Evolutionary conservation across 2,329 filamentous ascomycete species (phyloP), one percentile per base, ranked within the genome.

Genomic region (Chrysoporthe cubensis): DNA sequence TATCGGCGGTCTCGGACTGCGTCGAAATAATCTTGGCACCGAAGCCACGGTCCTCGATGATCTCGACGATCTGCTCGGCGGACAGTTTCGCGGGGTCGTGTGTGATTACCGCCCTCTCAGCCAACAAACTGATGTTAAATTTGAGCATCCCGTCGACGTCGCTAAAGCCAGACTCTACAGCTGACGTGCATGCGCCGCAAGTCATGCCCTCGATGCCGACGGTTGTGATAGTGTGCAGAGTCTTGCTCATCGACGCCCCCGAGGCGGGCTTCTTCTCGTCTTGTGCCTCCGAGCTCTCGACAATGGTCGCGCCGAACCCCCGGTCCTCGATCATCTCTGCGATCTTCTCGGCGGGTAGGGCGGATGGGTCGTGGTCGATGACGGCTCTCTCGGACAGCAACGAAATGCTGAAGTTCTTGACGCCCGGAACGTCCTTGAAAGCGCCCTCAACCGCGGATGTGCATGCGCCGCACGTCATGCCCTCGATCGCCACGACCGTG

Each of bases 201-300:
- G 96, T 99, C 96, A 99, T 99, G 62, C 96, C 96, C 72, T 96
- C 93, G 65, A 99, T 92, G 4, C 92, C 89, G 21, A 99, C 85
- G 0, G 94, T 98, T 0, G 94, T 97, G 0, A 88, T 92, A 66
- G 90, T 84, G 4, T 87, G 74, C 62, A 81, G 80, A 70, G 82
- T 78, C 67, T 76, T 76, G 69, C 77, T 74, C 65, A 73, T 73
- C n/a, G 74, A 71, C 4, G 68, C 67, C 3, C 74, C 70, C 4
- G 72, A 71, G 37, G 73, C 74, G 8, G 76, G 68, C 64, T 79
- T 81, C 42, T 70, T 77, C 69, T 76, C 78, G 62, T 78, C 72
- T 56, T 76, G 74, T 65, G 85, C 79, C 69, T 84, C 80, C 68
- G 86, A 86, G 46, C 90, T 92, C 73, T 95, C 92, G 70, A 97